phyloP scores from a whole-genome alignment of 2,329 filamentous ascomycete species.

The Exophiala phaeomuriformis region DNA sequence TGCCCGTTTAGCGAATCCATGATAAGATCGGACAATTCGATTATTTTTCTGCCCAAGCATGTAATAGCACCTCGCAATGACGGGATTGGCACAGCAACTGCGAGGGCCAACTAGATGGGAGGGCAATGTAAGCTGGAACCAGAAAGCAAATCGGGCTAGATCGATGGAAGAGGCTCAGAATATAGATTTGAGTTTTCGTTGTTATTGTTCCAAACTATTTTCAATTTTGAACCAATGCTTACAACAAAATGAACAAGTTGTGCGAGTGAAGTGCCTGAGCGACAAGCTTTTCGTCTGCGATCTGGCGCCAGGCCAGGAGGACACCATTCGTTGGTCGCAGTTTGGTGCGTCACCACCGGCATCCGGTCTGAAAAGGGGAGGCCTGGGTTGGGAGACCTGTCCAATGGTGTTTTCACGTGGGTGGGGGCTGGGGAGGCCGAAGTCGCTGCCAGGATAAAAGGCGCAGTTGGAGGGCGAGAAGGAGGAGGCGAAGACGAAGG shows the following conservation, averaged over 20 bases:
- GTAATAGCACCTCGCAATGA: neutral
- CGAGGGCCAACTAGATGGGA: too few relatives aligned
- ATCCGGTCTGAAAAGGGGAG: neutral
- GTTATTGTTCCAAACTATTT: conserved; percentile 2
- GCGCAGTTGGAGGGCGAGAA: neutral
- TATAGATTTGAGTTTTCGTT: neutral
- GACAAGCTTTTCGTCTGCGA: neutral
- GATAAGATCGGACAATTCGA: neutral
- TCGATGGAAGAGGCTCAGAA: neutral
- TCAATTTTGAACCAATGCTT: neutral
- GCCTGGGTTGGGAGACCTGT: neutral
- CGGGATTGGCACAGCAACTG: neutral
- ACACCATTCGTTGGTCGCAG: neutral
- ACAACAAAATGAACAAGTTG: conserved; percentile 3
- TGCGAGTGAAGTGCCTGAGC: neutral
- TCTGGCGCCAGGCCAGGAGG: neutral
- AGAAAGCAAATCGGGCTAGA: neutral
- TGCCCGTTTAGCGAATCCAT: conserved; percentile 19
- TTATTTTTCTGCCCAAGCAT: too few relatives aligned
- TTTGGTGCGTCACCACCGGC: neutral
- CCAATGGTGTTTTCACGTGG: neutral
- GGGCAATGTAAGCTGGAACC: too few relatives aligned
- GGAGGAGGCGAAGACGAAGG: neutral
- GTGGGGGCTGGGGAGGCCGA: conserved; percentile 2
- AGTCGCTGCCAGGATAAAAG: conserved; percentile 1